phyloP scores from a whole-genome alignment of 306 rosid species.

The Macrotyloma uniflorum region DNA sequence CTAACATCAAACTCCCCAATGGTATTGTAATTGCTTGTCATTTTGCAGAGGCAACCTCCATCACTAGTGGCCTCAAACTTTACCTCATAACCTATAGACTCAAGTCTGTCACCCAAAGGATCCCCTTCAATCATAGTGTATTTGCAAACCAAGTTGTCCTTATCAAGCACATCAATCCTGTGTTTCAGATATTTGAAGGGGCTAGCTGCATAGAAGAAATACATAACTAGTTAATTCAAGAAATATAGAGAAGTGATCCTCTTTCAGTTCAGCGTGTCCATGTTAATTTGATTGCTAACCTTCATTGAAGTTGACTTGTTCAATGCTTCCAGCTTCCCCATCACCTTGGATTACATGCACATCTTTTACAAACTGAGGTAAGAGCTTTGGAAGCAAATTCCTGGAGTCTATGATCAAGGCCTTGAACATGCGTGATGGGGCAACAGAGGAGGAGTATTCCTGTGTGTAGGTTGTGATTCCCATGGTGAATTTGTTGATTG shows the following conservation, averaged over 20 bases:
- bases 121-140: conserved; percentile 81
- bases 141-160: conserved; percentile 58
- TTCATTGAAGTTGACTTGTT: conserved; percentile 70
- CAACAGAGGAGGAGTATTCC: conserved; percentile 55
- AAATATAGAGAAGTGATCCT: neutral
- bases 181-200: conserved; percentile 65
- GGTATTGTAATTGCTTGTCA: conserved; percentile 62
- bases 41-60: conserved; percentile 66
- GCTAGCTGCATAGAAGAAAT: conserved; percentile 48
- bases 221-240: conserved; percentile 4
- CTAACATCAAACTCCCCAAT: conserved; percentile 52
- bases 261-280: neutral
- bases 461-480: conserved; percentile 52
- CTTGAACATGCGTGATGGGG: conserved; percentile 66
- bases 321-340: conserved; percentile 77
- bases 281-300: conserved; percentile 41
- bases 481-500: conserved; percentile 40
- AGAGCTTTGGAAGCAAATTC: conserved; percentile 65
- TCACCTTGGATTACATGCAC: conserved; percentile 60
- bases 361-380: conserved; percentile 69
- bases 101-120: conserved; percentile 73
- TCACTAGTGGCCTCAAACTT: conserved; percentile 68
- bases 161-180: conserved; percentile 65
- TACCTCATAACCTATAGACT: conserved; percentile 65
- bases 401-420: conserved; percentile 67